phyloP scores from a whole-genome alignment of 1,284 basidiomycete genomes.

The Cutaneotrichosporon dermatis region DNA sequence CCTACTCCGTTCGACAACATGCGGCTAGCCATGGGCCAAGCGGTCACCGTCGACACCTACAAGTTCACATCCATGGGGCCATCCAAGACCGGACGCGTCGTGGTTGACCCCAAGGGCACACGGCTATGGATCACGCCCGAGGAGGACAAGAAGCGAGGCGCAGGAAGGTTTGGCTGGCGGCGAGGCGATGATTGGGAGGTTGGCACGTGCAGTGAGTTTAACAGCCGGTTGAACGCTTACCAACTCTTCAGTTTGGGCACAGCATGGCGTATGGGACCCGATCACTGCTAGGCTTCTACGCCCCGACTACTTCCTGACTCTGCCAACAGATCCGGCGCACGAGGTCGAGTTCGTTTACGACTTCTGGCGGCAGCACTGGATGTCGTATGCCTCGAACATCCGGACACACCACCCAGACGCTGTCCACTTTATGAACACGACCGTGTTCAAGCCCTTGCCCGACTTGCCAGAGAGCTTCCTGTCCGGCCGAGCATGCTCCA shows the following conservation, averaged over 20 bases:
- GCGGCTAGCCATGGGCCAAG: constrained; percentile 78
- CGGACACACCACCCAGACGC: constrained; percentile 72
- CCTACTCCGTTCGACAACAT: constrained; percentile 83
- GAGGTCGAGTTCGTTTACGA: constrained; percentile 62
- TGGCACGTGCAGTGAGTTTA: constrained; percentile 61
- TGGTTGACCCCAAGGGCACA: constrained; percentile 75
- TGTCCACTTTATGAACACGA: constrained; percentile 86
- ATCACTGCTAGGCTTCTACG: constrained; percentile 63
- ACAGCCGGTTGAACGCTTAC: constrained; percentile 3
- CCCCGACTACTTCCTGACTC: constrained; percentile 71
- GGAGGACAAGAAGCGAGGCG: constrained; percentile 47
- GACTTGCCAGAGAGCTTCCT: constrained; percentile 59
- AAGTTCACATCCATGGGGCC: constrained; percentile 78
- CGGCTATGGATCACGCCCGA: constrained; percentile 66
- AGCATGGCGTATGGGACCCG: constrained; percentile 86
- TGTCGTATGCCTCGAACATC: constrained; percentile 62
- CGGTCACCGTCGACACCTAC: constrained; percentile 81
- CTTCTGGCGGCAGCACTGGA: constrained; percentile 78
- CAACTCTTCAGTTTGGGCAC: constrained; percentile 65
- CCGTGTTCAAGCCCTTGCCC: constrained; percentile 77
- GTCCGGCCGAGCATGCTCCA: constrained; percentile 68
- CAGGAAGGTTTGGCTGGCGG: constrained; percentile 70
- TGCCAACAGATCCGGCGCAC: constrained; percentile 45
- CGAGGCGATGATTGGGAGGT: constrained; percentile 72
- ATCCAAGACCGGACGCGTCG: constrained; percentile 63